Evolutionary conservation across 352 stramenopile species (phyloP).

Genomic region (Pythium apleroticum): DNA sequence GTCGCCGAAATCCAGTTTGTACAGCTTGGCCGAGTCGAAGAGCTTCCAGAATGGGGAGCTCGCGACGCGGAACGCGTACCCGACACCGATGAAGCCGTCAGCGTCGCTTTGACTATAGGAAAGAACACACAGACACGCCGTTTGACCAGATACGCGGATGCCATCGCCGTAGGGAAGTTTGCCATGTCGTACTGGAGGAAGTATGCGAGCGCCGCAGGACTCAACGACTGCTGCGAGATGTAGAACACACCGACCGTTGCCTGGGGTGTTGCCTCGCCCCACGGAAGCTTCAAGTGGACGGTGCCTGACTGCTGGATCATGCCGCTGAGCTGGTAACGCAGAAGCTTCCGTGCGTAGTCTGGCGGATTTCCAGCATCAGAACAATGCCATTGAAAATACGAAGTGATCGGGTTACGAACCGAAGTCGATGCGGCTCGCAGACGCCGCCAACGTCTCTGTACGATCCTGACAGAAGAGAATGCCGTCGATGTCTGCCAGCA

Average conservation of each 20-base stretch:
- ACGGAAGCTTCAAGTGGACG: conserved; percentile 31
- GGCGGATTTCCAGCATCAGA: not conserved
- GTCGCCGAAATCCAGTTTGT: conserved; percentile 4
- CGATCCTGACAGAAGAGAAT: conserved; percentile 42
- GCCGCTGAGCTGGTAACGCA: conserved; percentile 48
- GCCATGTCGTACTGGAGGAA: conserved; percentile 43
- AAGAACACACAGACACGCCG: not conserved
- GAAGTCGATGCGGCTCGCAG: conserved; percentile 33
- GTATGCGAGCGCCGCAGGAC: conserved; percentile 43
- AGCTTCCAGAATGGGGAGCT: conserved; percentile 43
- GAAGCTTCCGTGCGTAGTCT: conserved; percentile 60
- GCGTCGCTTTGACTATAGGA: conserved; percentile 33
- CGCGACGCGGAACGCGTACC: conserved; percentile 36
- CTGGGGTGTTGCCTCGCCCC: conserved; percentile 23
- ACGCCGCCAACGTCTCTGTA: not conserved
- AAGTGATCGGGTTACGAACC: conserved; percentile 15
- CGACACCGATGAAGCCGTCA: conserved; percentile 56
- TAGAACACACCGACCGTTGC: conserved; percentile 44
- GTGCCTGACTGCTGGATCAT: conserved; percentile 31
- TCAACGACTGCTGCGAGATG: conserved; percentile 43
- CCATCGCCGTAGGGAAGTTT: not conserved
- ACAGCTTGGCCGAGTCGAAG: conserved; percentile 9
- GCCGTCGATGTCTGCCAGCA: conserved; percentile 36
- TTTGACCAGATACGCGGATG: not conserved
- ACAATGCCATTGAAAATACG: not conserved